Base-by-base conservation (phyloP, 768 basidiomycete species). In the Auriscalpium vulgare region DNA sequence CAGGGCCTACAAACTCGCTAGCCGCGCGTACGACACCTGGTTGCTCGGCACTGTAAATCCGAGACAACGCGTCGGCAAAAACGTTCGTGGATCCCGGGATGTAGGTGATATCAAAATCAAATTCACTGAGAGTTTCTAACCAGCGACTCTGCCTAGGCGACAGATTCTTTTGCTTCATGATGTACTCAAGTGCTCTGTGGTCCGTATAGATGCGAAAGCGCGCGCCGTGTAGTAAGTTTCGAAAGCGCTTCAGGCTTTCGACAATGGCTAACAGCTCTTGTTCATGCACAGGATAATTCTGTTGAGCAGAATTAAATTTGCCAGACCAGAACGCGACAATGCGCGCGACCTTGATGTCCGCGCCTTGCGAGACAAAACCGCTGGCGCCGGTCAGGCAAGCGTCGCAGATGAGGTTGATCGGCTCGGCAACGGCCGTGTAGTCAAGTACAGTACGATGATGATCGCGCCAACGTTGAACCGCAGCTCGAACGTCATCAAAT, bases 211-310 rank as follows among this genome's bases (percentile, higher is more conserved):
- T 56, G 1, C 48, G 40, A 47, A 72, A 70, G 0, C 53, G 36
- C 8, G 48, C 38, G 0, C 70, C 70, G 1, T 55, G 48, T 7
- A 71, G 63, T 36, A 65, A 48, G 37, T 60, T 11, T 56, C 61
- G 11, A 68, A 66, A 55, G 57, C 69, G 69, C 44, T 70, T 71
- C 53, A 78, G 56, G 0, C 72, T 64, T 45, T 77, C 73, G 0
- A 78, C 63, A 0, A 71, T 69, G 0, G 67, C 68, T 16, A 71
- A 50, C 17, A 52, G 16, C 10, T 65, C 62, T 1, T 49, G 49
- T 37, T 70, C 66, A 40, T 59, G 63, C 10, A 61, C 62, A 4
- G 36, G 38, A 50, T 71, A 69, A 21, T 51, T 40, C 0, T 37
- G 36, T 52, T 69, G 70, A 0, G 69, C 66, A 10, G 44, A 14